These are phyloP conservation scores for Rhipidocladum racemiflorum DNA, from an alignment of 176 grass and related monocot species.

Conservation along the genomic window DNA sequence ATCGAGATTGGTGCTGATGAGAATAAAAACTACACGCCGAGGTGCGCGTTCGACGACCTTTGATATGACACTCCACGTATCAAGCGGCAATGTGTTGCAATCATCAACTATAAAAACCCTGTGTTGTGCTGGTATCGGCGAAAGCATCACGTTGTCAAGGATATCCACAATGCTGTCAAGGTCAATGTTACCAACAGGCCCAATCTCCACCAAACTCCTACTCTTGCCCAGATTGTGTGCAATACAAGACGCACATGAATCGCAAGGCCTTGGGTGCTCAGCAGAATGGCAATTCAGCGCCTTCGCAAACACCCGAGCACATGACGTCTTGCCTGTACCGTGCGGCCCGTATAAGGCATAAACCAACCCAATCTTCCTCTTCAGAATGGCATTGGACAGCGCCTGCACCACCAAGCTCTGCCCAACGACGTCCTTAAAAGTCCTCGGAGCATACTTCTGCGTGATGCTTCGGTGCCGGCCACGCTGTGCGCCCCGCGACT, in stretches of 20 bases:
- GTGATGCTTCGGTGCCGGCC: slow-evolving; percentile 62
- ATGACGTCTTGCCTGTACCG: slow-evolving; percentile 89
- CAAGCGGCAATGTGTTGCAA: slow-evolving; percentile 56
- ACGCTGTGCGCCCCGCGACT: slow-evolving; percentile 37
- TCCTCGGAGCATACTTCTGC: slow-evolving; percentile 82
- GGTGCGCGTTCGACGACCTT: slow-evolving; percentile 65
- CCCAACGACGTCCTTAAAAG: slow-evolving; percentile 89
- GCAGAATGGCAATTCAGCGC: slow-evolving; percentile 82
- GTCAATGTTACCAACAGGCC: slow-evolving; percentile 60
- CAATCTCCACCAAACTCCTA: slow-evolving; percentile 73
- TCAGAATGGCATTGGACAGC: slow-evolving; percentile 75
- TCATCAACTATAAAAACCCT: slow-evolving; percentile 88
- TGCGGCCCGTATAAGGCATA: slow-evolving; percentile 90
- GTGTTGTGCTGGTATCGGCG: slow-evolving; percentile 37
- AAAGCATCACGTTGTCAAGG: slow-evolving; percentile 68
- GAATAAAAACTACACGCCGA: slow-evolving; percentile 67
- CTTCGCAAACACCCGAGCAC: slow-evolving; percentile 83
- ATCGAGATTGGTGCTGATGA: slow-evolving; percentile 67
- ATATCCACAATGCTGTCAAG: slow-evolving; percentile 66
- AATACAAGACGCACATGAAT: slow-evolving; percentile 78
- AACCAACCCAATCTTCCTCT: slow-evolving; percentile 64
- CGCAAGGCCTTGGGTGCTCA: slow-evolving; percentile 79
- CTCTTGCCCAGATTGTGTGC: slow-evolving; percentile 74
- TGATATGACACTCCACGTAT: slow-evolving; percentile 71
- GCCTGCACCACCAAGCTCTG: slow-evolving; percentile 87